Evolutionary conservation across 2,329 filamentous ascomycete genomes (phyloP).

Genomic region (Fusarium sp.): DNA sequence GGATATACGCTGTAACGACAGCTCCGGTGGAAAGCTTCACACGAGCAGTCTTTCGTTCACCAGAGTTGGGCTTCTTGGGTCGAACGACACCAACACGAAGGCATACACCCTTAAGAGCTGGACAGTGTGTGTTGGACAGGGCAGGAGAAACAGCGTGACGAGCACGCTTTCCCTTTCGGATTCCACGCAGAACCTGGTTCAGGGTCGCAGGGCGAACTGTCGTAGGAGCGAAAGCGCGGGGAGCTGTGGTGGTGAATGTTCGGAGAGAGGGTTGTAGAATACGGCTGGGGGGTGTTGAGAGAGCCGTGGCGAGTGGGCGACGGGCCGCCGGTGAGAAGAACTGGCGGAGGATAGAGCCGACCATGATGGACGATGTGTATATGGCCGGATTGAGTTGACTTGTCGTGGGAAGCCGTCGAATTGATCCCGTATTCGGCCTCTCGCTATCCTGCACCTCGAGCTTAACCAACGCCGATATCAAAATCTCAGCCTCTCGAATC

Average conservation of each 20-base stretch:
- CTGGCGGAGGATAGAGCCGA: slow-evolving; percentile 52
- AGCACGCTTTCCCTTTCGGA: slow-evolving; percentile 81
- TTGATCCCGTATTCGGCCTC: slow-evolving; percentile 32
- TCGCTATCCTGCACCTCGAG: slow-evolving; percentile 25
- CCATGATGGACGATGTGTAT: slow-evolving; percentile 51
- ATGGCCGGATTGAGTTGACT: neutral
- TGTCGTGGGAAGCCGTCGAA: slow-evolving; percentile 2
- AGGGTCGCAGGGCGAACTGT: slow-evolving; percentile 71
- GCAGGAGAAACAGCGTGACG: slow-evolving; percentile 92
- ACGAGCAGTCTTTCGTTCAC: slow-evolving; percentile 94
- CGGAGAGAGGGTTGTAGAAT: slow-evolving; percentile 49
- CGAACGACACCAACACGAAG: slow-evolving; percentile 93
- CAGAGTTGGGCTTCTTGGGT: slow-evolving; percentile 99
- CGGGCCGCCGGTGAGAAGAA: slow-evolving; percentile 52
- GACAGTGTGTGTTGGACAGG: slow-evolving; percentile 74
- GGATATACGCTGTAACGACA: slow-evolving; percentile 92
- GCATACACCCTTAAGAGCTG: slow-evolving; percentile 94
- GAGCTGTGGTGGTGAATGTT: slow-evolving; percentile 46
- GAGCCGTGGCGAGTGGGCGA: slow-evolving; percentile 44
- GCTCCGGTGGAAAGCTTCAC: slow-evolving; percentile 88
- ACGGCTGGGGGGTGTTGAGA: slow-evolving; percentile 33
- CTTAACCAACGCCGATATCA: slow-evolving; percentile 34
- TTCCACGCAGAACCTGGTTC: slow-evolving; percentile 81
- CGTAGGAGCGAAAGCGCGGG: slow-evolving; percentile 55
- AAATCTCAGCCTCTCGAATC: slow-evolving; percentile 44